Conservation (phyloP, 257 asterid genomes). For the Lantana camara region DNA sequence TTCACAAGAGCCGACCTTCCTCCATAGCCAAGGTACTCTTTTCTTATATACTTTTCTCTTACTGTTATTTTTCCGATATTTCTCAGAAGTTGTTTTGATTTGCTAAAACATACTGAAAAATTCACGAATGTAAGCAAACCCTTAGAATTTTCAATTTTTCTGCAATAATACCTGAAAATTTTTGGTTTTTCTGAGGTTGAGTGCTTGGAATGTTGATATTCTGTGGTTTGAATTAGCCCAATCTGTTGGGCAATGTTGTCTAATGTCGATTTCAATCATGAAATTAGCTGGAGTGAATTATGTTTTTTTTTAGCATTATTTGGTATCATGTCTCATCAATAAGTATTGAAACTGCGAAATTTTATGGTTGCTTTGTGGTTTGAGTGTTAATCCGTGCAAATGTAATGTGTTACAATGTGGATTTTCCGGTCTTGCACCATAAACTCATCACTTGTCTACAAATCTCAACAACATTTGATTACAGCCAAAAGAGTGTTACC, state of each 20-base stretch:
- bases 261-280: not conserved
- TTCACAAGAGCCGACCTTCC: slow-evolving; percentile 1
- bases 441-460: not conserved
- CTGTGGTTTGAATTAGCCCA: not conserved
- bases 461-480: not conserved
- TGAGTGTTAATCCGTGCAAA: not conserved
- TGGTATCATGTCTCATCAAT: not conserved
- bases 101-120: not conserved
- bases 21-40: too few species aligned
- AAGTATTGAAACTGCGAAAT: not conserved
- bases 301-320: too few species aligned
- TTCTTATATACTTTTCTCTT: too few species aligned
- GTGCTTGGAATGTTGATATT: not conserved
- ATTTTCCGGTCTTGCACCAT: too few species aligned
- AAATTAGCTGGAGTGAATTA: not conserved
- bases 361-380: not conserved
- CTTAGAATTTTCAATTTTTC: too few species aligned
- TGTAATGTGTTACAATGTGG: not conserved
- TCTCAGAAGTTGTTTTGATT: not conserved
- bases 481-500: not conserved
- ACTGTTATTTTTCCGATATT: not conserved
- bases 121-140: not conserved
- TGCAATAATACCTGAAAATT: not conserved
- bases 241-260: slow-evolving; percentile 1
- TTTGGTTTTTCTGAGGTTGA: not conserved